phyloP scores from a whole-genome alignment of 129 eudicot genomes.

The Flaveria trinervia region DNA sequence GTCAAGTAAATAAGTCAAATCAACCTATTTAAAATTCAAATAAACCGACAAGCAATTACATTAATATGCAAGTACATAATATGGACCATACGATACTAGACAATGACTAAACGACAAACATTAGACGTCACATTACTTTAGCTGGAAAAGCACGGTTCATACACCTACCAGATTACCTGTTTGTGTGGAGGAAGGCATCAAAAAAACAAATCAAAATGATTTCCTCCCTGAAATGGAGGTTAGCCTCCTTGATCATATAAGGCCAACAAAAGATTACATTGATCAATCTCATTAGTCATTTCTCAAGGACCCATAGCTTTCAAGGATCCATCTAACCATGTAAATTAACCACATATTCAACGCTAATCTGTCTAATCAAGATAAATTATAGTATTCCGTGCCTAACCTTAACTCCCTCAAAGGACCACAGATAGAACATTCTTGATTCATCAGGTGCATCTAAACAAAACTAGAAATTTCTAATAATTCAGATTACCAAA shows the following conservation, averaged over 20 bases:
- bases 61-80: conserved; percentile 15
- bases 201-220: conserved; percentile 28
- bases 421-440: conserved; percentile 38
- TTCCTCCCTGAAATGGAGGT: conserved; percentile 30
- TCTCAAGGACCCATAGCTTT: conserved; percentile 18
- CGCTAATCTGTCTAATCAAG: conserved; percentile 23
- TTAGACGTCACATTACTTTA: conserved; percentile 24
- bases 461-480: conserved; percentile 13
- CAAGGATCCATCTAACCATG: conserved; percentile 15
- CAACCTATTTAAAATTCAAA: not conserved
- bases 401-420: not conserved
- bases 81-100: conserved; percentile 21
- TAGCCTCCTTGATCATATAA: conserved; percentile 20
- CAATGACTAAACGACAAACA: conserved; percentile 27
- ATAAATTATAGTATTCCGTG: not conserved
- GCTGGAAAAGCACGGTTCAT: conserved; percentile 25
- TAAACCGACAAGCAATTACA: conserved; percentile 22
- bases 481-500: not conserved
- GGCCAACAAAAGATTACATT: conserved; percentile 23
- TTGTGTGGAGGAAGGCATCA: conserved; percentile 13
- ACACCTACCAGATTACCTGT: conserved; percentile 15
- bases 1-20: conserved; percentile 14
- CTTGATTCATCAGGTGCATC: conserved; percentile 23
- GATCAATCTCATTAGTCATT: conserved; percentile 30
- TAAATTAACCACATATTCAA: conserved; percentile 14